Evolutionary conservation across 2,329 filamentous ascomycete genomes (phyloP).

Genomic region (Lojkania enalia): DNA sequence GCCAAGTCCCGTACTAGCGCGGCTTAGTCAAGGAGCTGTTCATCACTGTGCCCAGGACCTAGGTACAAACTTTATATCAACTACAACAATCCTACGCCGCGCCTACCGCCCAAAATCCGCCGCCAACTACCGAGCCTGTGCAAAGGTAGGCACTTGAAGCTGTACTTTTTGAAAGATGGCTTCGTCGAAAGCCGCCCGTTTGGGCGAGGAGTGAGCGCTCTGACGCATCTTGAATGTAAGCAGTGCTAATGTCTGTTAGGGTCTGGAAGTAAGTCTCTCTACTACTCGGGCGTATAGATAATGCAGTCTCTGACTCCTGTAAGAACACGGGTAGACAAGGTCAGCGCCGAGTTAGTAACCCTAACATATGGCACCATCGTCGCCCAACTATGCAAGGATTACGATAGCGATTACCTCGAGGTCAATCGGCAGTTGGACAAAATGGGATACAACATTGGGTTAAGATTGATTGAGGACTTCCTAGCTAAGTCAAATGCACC

Average conservation of each 20-base stretch:
- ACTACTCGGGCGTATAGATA: background rate
- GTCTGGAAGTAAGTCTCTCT: conserved; percentile 81
- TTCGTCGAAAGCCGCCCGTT: conserved; percentile 67
- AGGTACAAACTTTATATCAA: conserved; percentile 8
- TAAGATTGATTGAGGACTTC: conserved; percentile 96
- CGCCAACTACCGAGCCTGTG: background rate
- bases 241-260: conserved; percentile 55
- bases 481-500: conserved; percentile 92
- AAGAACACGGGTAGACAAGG: conserved; percentile 94
- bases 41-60: too few species aligned
- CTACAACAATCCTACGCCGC: conserved; percentile 1
- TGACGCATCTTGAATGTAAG: conserved; percentile 25
- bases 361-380: conserved; percentile 98
- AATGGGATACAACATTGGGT: conserved; percentile 98
- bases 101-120: background rate
- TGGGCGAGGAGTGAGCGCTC: conserved; percentile 72
- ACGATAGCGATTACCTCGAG: conserved; percentile 88
- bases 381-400: conserved; percentile 94
- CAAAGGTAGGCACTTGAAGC: too few species aligned
- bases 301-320: background rate
- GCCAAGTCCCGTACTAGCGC: too few species aligned
- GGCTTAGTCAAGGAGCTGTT: too few species aligned
- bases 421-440: conserved; percentile 98
- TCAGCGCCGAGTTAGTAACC: conserved; percentile 96
- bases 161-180: conserved; percentile 45